Conservation (phyloP, 2,329 filamentous ascomycete species). For the Epichloe amarillans region DNA sequence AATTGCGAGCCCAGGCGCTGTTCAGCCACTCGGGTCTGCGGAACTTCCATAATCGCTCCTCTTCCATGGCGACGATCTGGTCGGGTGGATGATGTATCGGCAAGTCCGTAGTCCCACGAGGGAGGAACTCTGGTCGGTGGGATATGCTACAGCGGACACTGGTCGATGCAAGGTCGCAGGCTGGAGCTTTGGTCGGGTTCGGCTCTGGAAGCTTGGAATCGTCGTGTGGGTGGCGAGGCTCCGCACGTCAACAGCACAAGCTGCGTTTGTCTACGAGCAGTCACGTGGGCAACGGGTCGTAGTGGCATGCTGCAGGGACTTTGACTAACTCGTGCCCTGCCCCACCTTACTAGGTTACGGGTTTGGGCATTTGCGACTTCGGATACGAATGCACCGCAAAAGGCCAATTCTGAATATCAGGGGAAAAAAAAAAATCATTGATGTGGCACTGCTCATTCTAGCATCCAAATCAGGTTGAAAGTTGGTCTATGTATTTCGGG, state of each 20-base stretch:
- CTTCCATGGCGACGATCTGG: slow-evolving; percentile 33
- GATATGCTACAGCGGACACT: background rate
- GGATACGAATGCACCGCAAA: no score
- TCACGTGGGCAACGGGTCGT: background rate
- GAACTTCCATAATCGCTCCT: slow-evolving; percentile 56
- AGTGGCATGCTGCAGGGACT: background rate
- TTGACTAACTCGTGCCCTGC: background rate
- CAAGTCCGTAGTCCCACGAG: background rate
- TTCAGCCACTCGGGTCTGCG: slow-evolving; percentile 53
- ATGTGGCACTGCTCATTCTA: no score
- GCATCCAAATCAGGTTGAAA: no score
- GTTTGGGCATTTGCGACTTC: no score
- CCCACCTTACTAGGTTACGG: no score
- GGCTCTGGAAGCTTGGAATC: background rate
- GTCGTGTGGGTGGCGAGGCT: slow-evolving; percentile 13
- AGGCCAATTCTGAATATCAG: no score
- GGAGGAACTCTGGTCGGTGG: background rate
- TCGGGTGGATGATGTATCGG: no score
- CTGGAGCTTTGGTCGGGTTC: slow-evolving; percentile 6
- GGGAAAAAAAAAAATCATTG: rapidly evolving
- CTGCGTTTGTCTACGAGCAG: background rate
- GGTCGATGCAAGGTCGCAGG: slow-evolving; percentile 4
- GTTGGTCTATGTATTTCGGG: no score
- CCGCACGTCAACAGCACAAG: background rate
- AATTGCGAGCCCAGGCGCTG: slow-evolving; percentile 48